These are phyloP conservation scores for Alternaria brassicae DNA, from an alignment of 2,329 filamentous ascomycete genomes.

Conservation along the genomic window DNA sequence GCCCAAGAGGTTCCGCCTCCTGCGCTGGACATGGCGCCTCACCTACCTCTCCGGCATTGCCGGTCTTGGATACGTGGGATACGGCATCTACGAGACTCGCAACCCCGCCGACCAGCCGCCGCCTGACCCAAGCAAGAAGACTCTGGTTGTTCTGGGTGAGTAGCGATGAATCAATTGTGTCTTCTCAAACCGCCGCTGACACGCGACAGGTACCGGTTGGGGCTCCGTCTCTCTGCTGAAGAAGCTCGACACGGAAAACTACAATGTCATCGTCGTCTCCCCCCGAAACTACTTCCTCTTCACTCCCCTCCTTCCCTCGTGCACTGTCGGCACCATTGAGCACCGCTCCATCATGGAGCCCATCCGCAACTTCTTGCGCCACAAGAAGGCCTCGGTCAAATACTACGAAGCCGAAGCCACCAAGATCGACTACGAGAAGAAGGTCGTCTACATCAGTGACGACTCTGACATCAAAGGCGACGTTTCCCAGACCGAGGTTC, in stretches of 20 bases:
- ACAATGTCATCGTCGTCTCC: conserved; percentile 97
- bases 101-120: conserved; percentile 80
- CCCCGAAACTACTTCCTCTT: conserved; percentile 99
- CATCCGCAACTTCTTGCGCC: conserved; percentile 90
- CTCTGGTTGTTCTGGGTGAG: conserved; percentile 89
- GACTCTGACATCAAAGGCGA: conserved; percentile 91
- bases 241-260: conserved; percentile 98
- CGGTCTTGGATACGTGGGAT: conserved; percentile 74
- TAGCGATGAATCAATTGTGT: background rate
- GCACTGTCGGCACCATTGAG: conserved; percentile 96
- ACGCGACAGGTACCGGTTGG: conserved; percentile 83
- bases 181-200: conserved; percentile 16
- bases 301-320: conserved; percentile 95
- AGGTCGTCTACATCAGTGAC: conserved; percentile 87
- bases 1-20: conserved; percentile 64
- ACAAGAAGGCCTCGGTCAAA: conserved; percentile 91
- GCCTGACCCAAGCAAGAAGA: conserved; percentile 92
- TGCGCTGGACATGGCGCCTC: conserved; percentile 84
- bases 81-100: conserved; percentile 81
- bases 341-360: conserved; percentile 99
- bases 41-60: conserved; percentile 78
- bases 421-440: conserved; percentile 91
- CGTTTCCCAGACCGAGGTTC: conserved; percentile 82
- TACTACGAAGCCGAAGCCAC: conserved; percentile 98
- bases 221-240: conserved; percentile 95